Base-by-base conservation (phyloP, 1,139 yeast genomes). In the Yamadazyma conglobata region DNA sequence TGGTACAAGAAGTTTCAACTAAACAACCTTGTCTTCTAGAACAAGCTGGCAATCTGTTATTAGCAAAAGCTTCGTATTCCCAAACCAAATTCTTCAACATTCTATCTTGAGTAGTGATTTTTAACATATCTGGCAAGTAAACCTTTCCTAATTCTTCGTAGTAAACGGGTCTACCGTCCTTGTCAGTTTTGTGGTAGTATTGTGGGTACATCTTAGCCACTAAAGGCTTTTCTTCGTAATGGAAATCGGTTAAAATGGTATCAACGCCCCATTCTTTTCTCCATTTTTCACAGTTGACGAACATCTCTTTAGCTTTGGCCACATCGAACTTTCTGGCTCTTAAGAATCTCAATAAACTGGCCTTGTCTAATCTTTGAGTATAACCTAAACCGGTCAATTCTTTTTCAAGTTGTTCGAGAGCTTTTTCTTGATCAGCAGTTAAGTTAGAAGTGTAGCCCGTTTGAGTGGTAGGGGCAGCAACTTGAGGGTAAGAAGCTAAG, bases 281-380 rank as follows among this genome's bases (percentile, higher is more conserved):
- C 98, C 98, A 91, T 42, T 75, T 75, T 62, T 91, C 98, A 63
- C 96, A 89, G 43, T 74, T 78, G 42, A 70, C 73, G 52, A 73
- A 91, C 98, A 91, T 91, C 43, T 72, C 77, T 54, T 75, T 74
- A 24, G 97, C 85, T 54, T 79, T 76, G 37, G 65, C 73, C 25
- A 91, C 64, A 48, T 88, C 96, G 52, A 91, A 91, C 70, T 88
- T 89, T 59, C 98, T 80, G 12, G 98, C 98, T 54, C 98, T 78
- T 47, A 93, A 70, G 63, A 91, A 91, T 49, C 98, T 78, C 52
- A 87, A 73, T 56, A 91, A 64, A 5, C 93, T 73, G n/a, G 96
- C 85, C 49, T 86, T 95, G 58, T 91, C 98, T 34, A 85, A 61
- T 48, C 98, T 78, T 31, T 77, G 73, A 18, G 64, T 70, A 62